Evolutionary conservation across 192 early-diverging fungal genomes (phyloP).

Genomic region (Rhizophagus sp.): DNA sequence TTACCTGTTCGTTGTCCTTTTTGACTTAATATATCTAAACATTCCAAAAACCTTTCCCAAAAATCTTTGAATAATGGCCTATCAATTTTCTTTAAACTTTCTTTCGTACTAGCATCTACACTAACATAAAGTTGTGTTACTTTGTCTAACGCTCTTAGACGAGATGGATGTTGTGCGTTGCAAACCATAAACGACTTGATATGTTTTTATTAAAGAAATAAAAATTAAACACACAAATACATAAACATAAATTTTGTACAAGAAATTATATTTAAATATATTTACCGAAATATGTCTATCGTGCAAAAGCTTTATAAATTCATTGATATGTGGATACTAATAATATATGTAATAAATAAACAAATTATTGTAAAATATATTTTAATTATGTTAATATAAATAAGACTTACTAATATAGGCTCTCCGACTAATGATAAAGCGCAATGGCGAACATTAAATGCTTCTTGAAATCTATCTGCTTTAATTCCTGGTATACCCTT

Average conservation of each 20-base stretch:
- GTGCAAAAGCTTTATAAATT: constrained; percentile 68
- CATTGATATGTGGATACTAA: constrained; percentile 76
- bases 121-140: constrained; percentile 75
- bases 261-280: background rate
- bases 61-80: constrained; percentile 74
- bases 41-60: constrained; percentile 72
- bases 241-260: background rate
- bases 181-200: constrained; percentile 66
- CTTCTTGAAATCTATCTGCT: constrained; percentile 73
- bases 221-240: too few species aligned
- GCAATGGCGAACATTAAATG: constrained; percentile 62
- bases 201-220: background rate
- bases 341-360: constrained; percentile 33
- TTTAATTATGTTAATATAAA: background rate
- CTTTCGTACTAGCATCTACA: constrained; percentile 77
- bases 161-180: constrained; percentile 76
- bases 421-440: constrained; percentile 73
- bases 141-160: constrained; percentile 59
- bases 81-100: constrained; percentile 73
- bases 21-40: constrained; percentile 61
- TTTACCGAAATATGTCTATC: constrained; percentile 56
- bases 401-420: constrained; percentile 50
- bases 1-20: constrained; percentile 65
- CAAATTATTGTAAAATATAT: background rate
- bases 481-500: constrained; percentile 77